These are phyloP conservation scores for Suillus clintonianus DNA, from an alignment of 768 basidiomycete species.

Conservation along the genomic window DNA sequence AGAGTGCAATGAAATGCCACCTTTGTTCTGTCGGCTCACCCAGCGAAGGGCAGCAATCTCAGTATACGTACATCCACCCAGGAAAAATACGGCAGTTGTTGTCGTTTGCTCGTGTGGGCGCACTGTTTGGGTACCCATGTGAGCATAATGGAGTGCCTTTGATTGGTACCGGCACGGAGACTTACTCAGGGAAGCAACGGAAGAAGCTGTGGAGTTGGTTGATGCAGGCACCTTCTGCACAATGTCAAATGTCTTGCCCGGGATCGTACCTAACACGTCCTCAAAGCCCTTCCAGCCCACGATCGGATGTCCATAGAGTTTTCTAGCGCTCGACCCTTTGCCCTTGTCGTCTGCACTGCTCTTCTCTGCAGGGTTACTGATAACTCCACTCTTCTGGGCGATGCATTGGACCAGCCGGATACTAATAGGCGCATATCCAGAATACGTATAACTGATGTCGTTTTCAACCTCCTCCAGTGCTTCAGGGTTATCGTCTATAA, in stretches of 20 bases:
- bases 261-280: slow-evolving; percentile 78
- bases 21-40: slow-evolving; percentile 85
- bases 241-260: slow-evolving; percentile 86
- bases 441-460: slow-evolving; percentile 95
- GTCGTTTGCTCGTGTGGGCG: slow-evolving; percentile 60
- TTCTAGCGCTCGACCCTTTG: slow-evolving; percentile 41
- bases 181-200: slow-evolving; percentile 37
- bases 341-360: slow-evolving; percentile 41
- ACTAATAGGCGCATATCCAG: slow-evolving; percentile 94
- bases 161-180: slow-evolving; percentile 9
- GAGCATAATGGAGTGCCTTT: background rate
- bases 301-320: slow-evolving; percentile 86
- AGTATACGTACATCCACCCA: slow-evolving; percentile 96
- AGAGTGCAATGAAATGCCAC: slow-evolving; percentile 35
- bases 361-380: slow-evolving; percentile 76
- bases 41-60: slow-evolving; percentile 95
- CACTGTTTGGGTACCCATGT: slow-evolving; percentile 33
- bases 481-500: slow-evolving; percentile 85
- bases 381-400: slow-evolving; percentile 86
- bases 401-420: slow-evolving; percentile 91
- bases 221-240: slow-evolving; percentile 45
- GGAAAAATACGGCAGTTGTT: slow-evolving; percentile 92
- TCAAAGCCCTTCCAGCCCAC: slow-evolving; percentile 98
- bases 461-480: slow-evolving; percentile 82
- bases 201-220: slow-evolving; percentile 25